Conservation (phyloP, 768 basidiomycete genomes). For the Pleurotus platypus region DNA sequence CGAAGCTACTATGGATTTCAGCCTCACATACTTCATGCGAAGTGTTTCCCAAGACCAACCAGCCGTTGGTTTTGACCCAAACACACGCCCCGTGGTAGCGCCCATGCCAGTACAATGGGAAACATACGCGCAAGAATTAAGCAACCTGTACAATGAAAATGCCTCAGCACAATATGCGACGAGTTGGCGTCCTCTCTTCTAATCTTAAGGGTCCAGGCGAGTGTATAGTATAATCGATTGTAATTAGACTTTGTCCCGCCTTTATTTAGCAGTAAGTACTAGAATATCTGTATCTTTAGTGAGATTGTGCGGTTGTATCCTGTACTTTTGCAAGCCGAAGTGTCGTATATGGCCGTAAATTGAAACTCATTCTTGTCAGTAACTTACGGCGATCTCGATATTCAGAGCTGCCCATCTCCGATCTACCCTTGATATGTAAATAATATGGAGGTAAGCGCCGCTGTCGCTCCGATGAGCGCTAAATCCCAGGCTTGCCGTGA, state of each 20-base stretch:
- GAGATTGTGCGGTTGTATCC: background rate
- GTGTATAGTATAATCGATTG: too few species aligned
- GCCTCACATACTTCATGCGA: conserved; percentile 40
- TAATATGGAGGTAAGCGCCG: background rate
- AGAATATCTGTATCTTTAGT: too few species aligned
- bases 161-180: background rate
- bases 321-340: background rate
- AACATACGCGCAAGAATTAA: background rate
- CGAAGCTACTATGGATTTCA: conserved; percentile 45
- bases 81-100: background rate
- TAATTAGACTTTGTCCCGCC: too few species aligned
- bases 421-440: background rate
- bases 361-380: background rate
- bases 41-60: conserved; percentile 27
- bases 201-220: background rate
- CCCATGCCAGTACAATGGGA: background rate
- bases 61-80: background rate
- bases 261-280: too few species aligned
- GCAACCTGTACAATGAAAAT: background rate
- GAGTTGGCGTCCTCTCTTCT: background rate
- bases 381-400: conserved; percentile 6
- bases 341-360: background rate
- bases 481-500: background rate
- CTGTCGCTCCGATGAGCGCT: background rate
- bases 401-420: background rate